Conservation (phyloP, 306 rosid genomes). For the Quercus agrifolia region DNA sequence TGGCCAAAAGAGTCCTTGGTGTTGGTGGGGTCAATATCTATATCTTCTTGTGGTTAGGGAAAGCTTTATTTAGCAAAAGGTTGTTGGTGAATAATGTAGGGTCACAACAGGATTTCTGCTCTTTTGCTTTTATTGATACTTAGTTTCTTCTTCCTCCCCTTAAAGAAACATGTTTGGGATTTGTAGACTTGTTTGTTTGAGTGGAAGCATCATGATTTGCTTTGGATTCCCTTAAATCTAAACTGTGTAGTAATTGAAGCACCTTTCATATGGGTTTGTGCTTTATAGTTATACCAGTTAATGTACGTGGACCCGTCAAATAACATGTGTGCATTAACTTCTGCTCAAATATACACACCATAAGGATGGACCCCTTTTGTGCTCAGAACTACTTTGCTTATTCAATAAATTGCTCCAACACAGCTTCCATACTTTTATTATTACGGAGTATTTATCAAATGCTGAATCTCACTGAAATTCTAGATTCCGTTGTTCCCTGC, state of each 20-base stretch:
- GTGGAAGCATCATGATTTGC: slow-evolving; percentile 55
- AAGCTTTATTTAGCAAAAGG: slow-evolving; percentile 40
- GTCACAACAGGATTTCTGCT: slow-evolving; percentile 49
- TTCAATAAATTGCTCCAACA: background rate
- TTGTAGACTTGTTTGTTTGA: slow-evolving; percentile 60
- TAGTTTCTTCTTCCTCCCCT: slow-evolving; percentile 34
- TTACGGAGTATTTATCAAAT: no score
- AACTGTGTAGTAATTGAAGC: slow-evolving; percentile 32
- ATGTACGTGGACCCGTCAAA: background rate
- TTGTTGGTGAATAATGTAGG: slow-evolving; percentile 44
- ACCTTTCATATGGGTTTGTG: slow-evolving; percentile 19
- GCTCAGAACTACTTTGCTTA: background rate
- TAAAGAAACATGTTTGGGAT: slow-evolving; percentile 79
- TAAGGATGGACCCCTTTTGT: background rate
- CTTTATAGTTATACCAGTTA: slow-evolving; percentile 16
- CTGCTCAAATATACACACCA: background rate
- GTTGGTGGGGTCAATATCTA: slow-evolving; percentile 39
- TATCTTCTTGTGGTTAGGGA: slow-evolving; percentile 62
- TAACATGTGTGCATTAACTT: background rate
- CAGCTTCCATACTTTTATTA: no score
- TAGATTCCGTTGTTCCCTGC: background rate
- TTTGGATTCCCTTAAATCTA: slow-evolving; percentile 25
- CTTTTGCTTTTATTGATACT: slow-evolving; percentile 43
- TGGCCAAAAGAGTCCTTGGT: slow-evolving; percentile 50
- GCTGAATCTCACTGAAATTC: background rate